Percentiles rank a stretch among this genome's conserved stretches.
phyloP scores from a whole-genome alignment of 176 grass and related monocot genomes.

The Sorghum bicolor region DNA sequence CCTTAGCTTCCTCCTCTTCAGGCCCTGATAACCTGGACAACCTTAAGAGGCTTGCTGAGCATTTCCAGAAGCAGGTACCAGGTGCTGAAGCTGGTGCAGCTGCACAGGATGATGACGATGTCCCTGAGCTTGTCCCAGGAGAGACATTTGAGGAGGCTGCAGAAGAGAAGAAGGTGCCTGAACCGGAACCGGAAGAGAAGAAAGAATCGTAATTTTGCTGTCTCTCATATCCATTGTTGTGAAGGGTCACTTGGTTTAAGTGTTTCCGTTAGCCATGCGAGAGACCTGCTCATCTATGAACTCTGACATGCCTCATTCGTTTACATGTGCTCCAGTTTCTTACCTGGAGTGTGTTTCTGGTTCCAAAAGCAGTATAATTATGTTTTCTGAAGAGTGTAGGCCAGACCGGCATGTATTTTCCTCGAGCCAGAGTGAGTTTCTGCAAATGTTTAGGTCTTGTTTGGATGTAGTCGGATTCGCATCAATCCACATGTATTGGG shows the following conservation, averaged over 20 bases:
- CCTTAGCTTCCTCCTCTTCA: not conserved
- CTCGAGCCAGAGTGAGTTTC: not conserved
- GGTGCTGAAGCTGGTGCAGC: constrained; percentile 5
- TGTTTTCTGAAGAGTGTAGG: not conserved
- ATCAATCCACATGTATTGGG: no score
- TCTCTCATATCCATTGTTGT: constrained; percentile 11
- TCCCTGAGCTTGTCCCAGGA: constrained; percentile 71
- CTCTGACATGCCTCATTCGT: constrained; percentile 14
- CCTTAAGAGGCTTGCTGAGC: constrained; percentile 60
- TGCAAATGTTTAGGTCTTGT: no score
- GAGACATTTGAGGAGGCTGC: constrained; percentile 71
- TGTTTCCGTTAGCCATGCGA: constrained; percentile 25
- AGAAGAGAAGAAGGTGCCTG: constrained; percentile 42
- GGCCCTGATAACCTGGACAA: constrained; percentile 74
- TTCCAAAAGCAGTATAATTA: not conserved
- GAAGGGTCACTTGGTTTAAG: constrained; percentile 31
- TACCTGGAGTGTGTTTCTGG: not conserved
- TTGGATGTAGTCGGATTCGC: no score
- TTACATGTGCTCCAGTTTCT: constrained; percentile 19
- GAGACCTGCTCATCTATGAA: constrained; percentile 21
- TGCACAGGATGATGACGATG: constrained; percentile 58
- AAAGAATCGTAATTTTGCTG: constrained; percentile 44
- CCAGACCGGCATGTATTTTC: not conserved
- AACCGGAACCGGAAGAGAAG: constrained; percentile 29
- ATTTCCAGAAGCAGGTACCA: constrained; percentile 56